Base-by-base conservation (phyloP, 2,329 filamentous ascomycete species). In the Hirsutella thompsonii region DNA sequence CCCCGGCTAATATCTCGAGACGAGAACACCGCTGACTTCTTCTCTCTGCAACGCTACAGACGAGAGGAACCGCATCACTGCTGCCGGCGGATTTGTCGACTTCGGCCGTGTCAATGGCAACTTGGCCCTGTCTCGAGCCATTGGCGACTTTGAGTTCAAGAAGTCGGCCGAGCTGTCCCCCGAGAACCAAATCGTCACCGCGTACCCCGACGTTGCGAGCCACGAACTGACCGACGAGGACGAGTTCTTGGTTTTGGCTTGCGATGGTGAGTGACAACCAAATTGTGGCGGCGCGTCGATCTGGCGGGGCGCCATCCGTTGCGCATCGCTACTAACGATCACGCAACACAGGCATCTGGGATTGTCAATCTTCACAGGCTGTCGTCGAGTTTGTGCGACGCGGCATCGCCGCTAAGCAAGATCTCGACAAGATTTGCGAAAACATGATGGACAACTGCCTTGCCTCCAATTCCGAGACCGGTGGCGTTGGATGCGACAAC, bases 371-470 rank as follows among this genome's bases (percentile, higher is more conserved):
- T 42, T 98, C 92, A 36, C 92, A 98, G 69, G 86, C 90, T 32
- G 92, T 98, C 28, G 70, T 96, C 52, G 92, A 98, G 64, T 98
- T 98, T 59, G 92, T 96, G 49, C 79, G 92, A 60, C 83, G 92
- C 58, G 92, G 92, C 43, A 94, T 98, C 61, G 90, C 88, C 38
- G 89, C 89, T 39, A 94, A 94, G 70, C 92, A 98, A 66, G 84
- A 93, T 38, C 76, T 98, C 39, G 80, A 89, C 42, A 84, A 85
- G 60, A 96, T 98, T 55, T 96, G 90, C 63, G 92, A 98, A 67
- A 98, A 98, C 69, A 94, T 98, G 87, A 98, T 98, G 92, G 90
- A 98, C 70, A 98, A 96, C 69, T 98, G 92, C 60, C 73, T 98
- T 49, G 89, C 92, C 33, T 94, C 89, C 46, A 96, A 94, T 74